Evolutionary conservation across 1,284 basidiomycete species (phyloP).

Genomic region (Agaricales sp.): DNA sequence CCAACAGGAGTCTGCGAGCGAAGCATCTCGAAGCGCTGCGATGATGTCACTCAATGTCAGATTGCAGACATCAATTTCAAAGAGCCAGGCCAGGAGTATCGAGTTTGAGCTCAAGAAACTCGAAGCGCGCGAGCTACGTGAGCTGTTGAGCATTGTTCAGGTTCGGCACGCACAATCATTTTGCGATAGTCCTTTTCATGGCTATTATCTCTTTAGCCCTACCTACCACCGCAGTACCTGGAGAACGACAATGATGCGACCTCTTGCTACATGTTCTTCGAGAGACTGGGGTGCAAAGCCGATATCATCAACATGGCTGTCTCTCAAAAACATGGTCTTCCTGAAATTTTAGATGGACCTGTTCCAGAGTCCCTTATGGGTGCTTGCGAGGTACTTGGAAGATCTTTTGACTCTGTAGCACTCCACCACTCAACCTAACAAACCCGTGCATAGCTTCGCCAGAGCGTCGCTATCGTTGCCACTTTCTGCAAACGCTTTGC

Average conservation of each 20-base stretch:
- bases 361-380: conserved; percentile 80
- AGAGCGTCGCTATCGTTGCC: conserved; percentile 69
- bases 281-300: conserved; percentile 73
- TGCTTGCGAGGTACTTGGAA: conserved; percentile 69
- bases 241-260: conserved; percentile 84
- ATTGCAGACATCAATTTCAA: conserved; percentile 79
- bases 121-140: conserved; percentile 73
- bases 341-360: conserved; percentile 70
- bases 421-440: neutral
- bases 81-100: conserved; percentile 81
- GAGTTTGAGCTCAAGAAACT: conserved; percentile 81
- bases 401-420: conserved; percentile 1
- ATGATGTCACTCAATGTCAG: conserved; percentile 91
- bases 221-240: conserved; percentile 76
- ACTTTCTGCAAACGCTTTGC: conserved; percentile 83
- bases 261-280: conserved; percentile 85
- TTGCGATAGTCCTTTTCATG: too few relatives aligned
- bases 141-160: conserved; percentile 66
- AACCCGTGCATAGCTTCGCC: conserved; percentile 50
- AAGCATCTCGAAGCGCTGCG: conserved; percentile 67
- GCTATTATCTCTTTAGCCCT: conserved; percentile 41
- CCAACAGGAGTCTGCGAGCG: conserved; percentile 68
- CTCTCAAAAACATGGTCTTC: conserved; percentile 73
- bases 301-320: conserved; percentile 78
- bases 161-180: conserved; percentile 20